Evolutionary conservation across 371 early-diverging fungal species (phyloP).

Genomic region (Rhizomucor miehei): DNA sequence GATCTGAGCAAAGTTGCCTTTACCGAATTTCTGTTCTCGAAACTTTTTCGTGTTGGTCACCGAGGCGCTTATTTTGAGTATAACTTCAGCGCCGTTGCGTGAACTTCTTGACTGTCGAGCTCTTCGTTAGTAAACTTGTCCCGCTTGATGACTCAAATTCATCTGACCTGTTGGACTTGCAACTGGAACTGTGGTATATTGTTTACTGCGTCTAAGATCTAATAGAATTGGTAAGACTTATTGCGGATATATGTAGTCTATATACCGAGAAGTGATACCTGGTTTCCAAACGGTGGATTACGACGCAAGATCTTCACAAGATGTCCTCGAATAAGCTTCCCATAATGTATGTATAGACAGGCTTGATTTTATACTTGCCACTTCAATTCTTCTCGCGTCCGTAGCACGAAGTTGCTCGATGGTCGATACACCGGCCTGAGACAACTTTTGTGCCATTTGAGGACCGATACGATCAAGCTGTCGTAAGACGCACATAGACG

Average conservation of each 20-base stretch:
- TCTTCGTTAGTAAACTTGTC: not conserved
- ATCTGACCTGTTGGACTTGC: slow-evolving; percentile 2
- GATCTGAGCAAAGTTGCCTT: slow-evolving; percentile 27
- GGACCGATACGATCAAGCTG: slow-evolving; percentile 46
- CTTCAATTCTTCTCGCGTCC: slow-evolving; percentile 43
- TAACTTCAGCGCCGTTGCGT: not conserved
- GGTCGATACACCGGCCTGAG: slow-evolving; percentile 28
- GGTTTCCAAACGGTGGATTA: slow-evolving; percentile 50
- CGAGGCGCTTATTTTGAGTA: slow-evolving; percentile 7
- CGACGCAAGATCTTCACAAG: slow-evolving; percentile 37
- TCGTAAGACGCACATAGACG: slow-evolving; percentile 29
- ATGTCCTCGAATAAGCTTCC: no score
- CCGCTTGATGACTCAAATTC: no score
- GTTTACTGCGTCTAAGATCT: slow-evolving; percentile 14
- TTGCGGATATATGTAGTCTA: not conserved
- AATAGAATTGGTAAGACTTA: not conserved
- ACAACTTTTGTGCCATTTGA: slow-evolving; percentile 24
- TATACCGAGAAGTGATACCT: slow-evolving; percentile 18
- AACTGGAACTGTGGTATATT: slow-evolving; percentile 18
- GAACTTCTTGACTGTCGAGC: not conserved
- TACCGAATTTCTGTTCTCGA: slow-evolving; percentile 16
- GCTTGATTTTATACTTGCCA: slow-evolving; percentile 18
- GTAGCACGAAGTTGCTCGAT: slow-evolving; percentile 30
- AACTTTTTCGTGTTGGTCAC: slow-evolving; percentile 13
- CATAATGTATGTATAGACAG: no score